A percentile compares a stretch with the other conserved stretches of the same genome.
Evolutionary conservation across 2,329 filamentous ascomycete species (phyloP).

Genomic region (Stachybotrys chlorohalonatus): DNA sequence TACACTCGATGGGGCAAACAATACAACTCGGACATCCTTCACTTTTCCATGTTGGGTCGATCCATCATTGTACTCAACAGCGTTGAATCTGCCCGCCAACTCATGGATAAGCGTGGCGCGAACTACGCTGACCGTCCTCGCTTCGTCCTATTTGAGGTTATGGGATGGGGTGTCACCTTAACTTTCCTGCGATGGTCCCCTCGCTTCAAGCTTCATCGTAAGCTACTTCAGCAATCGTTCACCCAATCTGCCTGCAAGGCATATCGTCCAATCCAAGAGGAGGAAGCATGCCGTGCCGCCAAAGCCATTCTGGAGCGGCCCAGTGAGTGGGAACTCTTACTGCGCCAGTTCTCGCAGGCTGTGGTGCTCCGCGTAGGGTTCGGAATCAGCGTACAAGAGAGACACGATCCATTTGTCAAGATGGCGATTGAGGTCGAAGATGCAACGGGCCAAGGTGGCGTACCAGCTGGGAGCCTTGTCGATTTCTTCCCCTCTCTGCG

Average conservation of each 20-base stretch:
- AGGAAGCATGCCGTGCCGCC: too few species aligned
- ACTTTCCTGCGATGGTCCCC: background rate
- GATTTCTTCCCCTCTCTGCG: too few species aligned
- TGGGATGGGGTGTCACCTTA: background rate
- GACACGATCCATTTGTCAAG: too few species aligned
- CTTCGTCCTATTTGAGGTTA: constrained; percentile 12
- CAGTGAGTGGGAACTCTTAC: too few species aligned
- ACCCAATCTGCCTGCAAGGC: background rate
- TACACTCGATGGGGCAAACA: constrained; percentile 6
- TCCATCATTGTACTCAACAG: background rate
- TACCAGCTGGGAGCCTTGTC: too few species aligned
- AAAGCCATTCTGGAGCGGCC: too few species aligned
- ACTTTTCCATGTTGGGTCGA: constrained; percentile 13
- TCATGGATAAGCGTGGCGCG: background rate
- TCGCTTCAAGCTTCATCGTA: background rate
- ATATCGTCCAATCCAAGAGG: too few species aligned
- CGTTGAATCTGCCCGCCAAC: background rate
- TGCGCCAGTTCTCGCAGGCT: too few species aligned
- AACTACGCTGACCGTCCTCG: background rate
- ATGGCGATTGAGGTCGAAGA: too few species aligned
- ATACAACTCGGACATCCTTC: constrained; percentile 39
- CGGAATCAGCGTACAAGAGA: too few species aligned
- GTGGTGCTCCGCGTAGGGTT: too few species aligned
- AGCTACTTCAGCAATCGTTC: background rate
- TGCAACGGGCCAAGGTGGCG: too few species aligned